Evolutionary conservation across 2,329 filamentous ascomycete genomes (phyloP), one percentile per base, ranked within the genome.

Genomic region (Trichoderma aggressivum): DNA sequence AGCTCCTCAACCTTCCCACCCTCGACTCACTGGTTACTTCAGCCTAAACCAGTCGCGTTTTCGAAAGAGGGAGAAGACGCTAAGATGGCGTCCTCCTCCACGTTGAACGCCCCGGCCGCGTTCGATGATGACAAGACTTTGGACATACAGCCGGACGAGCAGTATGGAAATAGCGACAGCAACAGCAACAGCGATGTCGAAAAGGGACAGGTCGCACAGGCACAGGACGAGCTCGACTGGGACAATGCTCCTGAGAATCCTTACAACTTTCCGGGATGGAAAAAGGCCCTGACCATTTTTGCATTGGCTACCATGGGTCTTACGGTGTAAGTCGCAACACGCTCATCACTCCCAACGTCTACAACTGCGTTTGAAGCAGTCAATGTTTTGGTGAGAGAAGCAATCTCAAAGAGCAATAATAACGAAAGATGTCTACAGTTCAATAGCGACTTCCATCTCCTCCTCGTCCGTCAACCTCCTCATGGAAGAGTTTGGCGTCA

Each of bases 361-460:
- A 21, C 6, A 12, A 34, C 1, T 34, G 16, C 21, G 47, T 47
- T n/a, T 18, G 8, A 39, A 39, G 3, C 7, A 39, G 36, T 39
- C 7, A 7, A 39, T 4, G 1, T 8, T 24, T 11, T 50, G 2
- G n/a, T 4, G 39, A n/a, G 7, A 43, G 16, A 43, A 5, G 3
- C 2, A 3, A 58, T 59, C 28, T 59, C 6, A 8, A 59, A 5
- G 1, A 60, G 14, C 24, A 28, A 50, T 53, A 55, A 12, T 47
- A 30, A 72, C 28, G 70, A 14, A 11, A 24, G 28, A 72, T 30
- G 62, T 34, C 50, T 16, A 21, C 47, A 88, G 86, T 11, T 86
- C 87, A 1, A 80, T 88, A 26, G 86, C 84, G 1, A 84, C 84
- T 0, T 88, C 88, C 12, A 83, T 89, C 72, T 84, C 88, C 76